A percentile compares a stretch with the other conserved stretches of the same genome.
Evolutionary conservation across 2,329 filamentous ascomycete species (phyloP).

Genomic region (Aureobasidium lini): DNA sequence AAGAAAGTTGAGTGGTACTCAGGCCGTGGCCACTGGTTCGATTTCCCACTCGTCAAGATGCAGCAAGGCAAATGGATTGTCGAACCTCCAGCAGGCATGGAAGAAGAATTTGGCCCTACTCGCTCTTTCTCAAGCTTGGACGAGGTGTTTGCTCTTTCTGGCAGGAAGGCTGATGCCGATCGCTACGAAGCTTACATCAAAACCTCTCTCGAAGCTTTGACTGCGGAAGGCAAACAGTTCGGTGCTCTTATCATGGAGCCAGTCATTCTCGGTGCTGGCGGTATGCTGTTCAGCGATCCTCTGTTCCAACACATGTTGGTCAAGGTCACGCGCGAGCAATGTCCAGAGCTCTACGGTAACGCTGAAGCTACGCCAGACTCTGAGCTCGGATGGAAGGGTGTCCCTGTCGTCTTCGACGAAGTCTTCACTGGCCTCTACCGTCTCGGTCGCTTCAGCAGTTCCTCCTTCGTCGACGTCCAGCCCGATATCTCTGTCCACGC

Average conservation of each 20-base stretch:
- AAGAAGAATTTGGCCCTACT: constrained; percentile 38
- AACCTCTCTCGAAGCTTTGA: constrained; percentile 45
- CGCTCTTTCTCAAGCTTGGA: constrained; percentile 41
- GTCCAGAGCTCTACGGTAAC: constrained; percentile 7
- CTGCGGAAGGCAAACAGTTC: constrained; percentile 56
- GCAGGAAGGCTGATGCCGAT: constrained; percentile 34
- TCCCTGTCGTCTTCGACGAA: constrained; percentile 77
- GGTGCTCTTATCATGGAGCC: constrained; percentile 76
- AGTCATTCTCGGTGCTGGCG: constrained; percentile 70
- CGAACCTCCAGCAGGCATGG: constrained; percentile 45
- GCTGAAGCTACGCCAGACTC: background rate
- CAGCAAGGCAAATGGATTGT: constrained; percentile 59
- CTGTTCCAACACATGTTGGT: constrained; percentile 70
- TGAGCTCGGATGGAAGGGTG: constrained; percentile 54
- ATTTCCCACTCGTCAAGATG: constrained; percentile 66
- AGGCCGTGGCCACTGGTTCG: constrained; percentile 71
- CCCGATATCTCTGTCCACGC: constrained; percentile 75
- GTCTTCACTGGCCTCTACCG: constrained; percentile 83
- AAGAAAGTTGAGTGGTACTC: constrained; percentile 81
- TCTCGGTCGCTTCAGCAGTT: constrained; percentile 63
- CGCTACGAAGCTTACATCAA: constrained; percentile 56
- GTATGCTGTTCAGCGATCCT: constrained; percentile 77
- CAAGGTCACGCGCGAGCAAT: constrained; percentile 50
- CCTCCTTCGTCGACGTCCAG: constrained; percentile 59
- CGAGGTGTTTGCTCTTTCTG: constrained; percentile 54